Conservation (phyloP, 345 rosid species). For the Lagerstroemia speciosa region DNA sequence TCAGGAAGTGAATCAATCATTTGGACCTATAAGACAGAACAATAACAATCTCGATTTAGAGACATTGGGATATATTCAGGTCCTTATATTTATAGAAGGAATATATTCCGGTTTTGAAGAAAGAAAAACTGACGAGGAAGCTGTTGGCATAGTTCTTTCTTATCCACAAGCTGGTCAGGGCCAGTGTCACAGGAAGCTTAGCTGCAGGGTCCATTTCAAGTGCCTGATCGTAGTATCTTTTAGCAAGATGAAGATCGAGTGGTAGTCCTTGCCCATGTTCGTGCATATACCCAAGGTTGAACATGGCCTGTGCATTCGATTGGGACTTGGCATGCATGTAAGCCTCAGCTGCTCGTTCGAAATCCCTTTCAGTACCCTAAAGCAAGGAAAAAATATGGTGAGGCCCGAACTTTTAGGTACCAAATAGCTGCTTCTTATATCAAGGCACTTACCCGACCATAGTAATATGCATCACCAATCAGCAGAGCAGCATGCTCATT, state of each 20-base stretch:
- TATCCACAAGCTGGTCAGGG: conserved; percentile 82
- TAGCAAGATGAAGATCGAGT: conserved; percentile 87
- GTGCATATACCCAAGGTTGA: conserved; percentile 98
- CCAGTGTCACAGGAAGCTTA: conserved; percentile 79
- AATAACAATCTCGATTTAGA: background rate
- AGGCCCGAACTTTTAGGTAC: background rate
- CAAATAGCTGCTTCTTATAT: background rate
- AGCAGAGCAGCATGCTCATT: conserved; percentile 97
- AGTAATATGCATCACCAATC: conserved; percentile 97
- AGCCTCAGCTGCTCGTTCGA: conserved; percentile 92
- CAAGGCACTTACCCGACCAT: conserved; percentile 66
- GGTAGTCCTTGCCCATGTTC: conserved; percentile 98
- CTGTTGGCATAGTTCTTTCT: conserved; percentile 72
- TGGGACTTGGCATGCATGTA: conserved; percentile 96
- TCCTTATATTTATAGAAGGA: background rate
- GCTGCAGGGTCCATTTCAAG: conserved; percentile 70
- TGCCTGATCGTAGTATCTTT: conserved; percentile 94
- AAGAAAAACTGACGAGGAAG: conserved; percentile 46
- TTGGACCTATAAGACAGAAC: conserved; percentile 31
- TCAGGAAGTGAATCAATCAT: conserved; percentile 78
- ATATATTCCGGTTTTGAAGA: no score
- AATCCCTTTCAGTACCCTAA: conserved; percentile 91
- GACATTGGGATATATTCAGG: background rate
- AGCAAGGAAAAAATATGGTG: conserved; percentile 2
- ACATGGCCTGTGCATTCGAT: conserved; percentile 92